Base-by-base conservation (phyloP, 2,329 filamentous ascomycete species). In the Dothistroma pini region DNA sequence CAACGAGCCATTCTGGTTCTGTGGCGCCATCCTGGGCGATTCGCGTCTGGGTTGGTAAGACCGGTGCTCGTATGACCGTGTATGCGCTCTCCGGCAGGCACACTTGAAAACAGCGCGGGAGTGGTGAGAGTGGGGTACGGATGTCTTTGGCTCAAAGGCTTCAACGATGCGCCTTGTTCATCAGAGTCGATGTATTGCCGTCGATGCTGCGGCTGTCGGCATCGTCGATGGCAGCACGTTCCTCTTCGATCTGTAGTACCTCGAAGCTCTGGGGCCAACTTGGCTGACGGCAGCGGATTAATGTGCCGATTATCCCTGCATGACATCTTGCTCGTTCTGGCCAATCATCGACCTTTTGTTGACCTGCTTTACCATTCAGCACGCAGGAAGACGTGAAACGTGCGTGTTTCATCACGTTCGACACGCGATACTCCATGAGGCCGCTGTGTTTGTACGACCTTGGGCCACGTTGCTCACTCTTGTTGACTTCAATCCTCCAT, bases 1-100 rank as follows among this genome's bases (percentile, higher is more conserved):
- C 79, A 95, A 86, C 79, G 90, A 89, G 80, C 88, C 92, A 80
- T 90, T 90, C 78, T 95, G 89, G 5, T 65, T 51, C 35, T 66
- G 60, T 12, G 69, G 66, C 29, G 71, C 63, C 71, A 74, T 74
- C 11, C n/a, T 44, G 41, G 54, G 8, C 48, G 34, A 31, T 34
- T 34, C n/a, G 34, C n/a, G 16, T 44, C 41, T 14, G 14, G 41
- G 9, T 7, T 44, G 41, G 41, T 44, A 44, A 44, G 41, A 19
- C 41, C 14, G 4, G 14, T n/a, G n/a, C 16, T 44, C 3, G 41
- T n/a, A n/a, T 14, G n/a, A n/a, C n/a, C 25, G 25, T 29, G 25
- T 29, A 29, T 29, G 25, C 25, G 6, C 25, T 29, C 6, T 2
- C 25, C 2, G 34, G 34, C 34, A 38, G 25, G 25, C 25, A 29